phyloP scores from a whole-genome alignment of 768 basidiomycete genomes.

The Leccinum barrowsii region DNA sequence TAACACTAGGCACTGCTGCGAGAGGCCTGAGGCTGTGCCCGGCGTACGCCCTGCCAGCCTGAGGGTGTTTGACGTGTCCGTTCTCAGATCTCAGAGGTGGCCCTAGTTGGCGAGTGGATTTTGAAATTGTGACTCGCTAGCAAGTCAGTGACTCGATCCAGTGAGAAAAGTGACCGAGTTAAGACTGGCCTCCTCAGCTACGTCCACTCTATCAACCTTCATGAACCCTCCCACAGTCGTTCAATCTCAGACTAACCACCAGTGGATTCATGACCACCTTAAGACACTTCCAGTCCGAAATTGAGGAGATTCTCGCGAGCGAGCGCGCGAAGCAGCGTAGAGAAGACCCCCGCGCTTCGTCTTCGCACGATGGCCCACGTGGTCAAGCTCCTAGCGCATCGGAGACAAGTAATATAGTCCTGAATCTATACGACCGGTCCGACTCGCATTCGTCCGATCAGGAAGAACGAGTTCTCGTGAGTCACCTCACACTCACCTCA shows the following conservation, averaged over 20 bases:
- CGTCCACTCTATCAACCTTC: slow-evolving; percentile 2
- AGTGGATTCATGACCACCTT: slow-evolving; percentile 29
- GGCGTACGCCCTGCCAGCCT: not conserved
- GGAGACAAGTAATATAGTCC: not conserved
- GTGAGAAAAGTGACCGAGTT: not conserved
- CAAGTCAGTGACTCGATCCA: not conserved
- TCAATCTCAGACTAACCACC: not conserved
- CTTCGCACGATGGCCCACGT: slow-evolving; percentile 38
- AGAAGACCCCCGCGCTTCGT: slow-evolving; percentile 16
- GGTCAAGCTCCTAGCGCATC: slow-evolving; percentile 38
- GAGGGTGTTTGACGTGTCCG: not conserved
- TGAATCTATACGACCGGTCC: not conserved
- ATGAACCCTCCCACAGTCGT: slow-evolving; percentile 14
- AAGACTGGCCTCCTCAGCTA: not conserved
- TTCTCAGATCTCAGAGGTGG: not conserved
- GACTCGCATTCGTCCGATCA: slow-evolving; percentile 10
- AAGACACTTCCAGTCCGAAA: slow-evolving; percentile 58
- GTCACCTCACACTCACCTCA: not conserved
- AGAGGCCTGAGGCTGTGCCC: not conserved
- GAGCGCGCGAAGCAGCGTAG: slow-evolving; percentile 62
- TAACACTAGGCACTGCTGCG: not conserved
- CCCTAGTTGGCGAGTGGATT: not conserved
- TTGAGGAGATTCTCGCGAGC: slow-evolving; percentile 69
- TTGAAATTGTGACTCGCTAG: not conserved
- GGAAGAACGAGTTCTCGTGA: slow-evolving; percentile 18